Percentiles rank a stretch among this genome's conserved stretches.
Evolutionary conservation across 2,329 filamentous ascomycete species (phyloP).

Genomic region (Stylonectria norvegica): DNA sequence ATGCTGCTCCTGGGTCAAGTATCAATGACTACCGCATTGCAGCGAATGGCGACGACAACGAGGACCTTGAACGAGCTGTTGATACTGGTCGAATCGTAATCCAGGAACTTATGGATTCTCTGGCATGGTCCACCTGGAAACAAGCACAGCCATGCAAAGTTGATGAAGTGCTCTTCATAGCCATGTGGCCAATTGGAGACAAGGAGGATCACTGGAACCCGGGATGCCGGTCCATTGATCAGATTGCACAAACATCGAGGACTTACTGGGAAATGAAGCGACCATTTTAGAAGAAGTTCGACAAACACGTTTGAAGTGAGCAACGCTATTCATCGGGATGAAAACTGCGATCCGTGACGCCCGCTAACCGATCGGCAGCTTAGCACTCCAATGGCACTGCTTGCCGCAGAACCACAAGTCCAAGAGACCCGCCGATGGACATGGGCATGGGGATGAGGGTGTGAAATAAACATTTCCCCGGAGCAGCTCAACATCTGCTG

Average conservation of each 20-base stretch:
- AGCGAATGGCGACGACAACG: background rate
- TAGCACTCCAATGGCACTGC: no score
- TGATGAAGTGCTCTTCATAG: conserved; percentile 57
- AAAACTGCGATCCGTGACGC: no score
- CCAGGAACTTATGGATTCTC: conserved; percentile 40
- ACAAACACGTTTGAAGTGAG: no score
- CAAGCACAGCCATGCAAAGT: conserved; percentile 50
- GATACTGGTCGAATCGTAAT: conserved; percentile 17
- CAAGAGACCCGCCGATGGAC: no score
- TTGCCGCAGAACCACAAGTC: no score
- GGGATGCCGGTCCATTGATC: conserved; percentile 28
- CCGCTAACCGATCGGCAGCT: no score
- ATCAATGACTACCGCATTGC: conserved; percentile 9
- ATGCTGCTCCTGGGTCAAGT: conserved; percentile 15
- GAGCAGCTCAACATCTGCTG: no score
- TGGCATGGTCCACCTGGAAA: conserved; percentile 61
- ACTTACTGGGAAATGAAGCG: conserved; percentile 24
- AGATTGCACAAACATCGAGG: conserved; percentile 17
- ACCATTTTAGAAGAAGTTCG: background rate
- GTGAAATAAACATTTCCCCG: no score
- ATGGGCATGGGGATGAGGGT: no score
- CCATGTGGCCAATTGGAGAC: conserved; percentile 60
- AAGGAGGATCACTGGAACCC: conserved; percentile 48
- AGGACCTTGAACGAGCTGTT: conserved; percentile 15
- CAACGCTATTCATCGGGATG: no score